Conservation (phyloP, 306 rosid species). For the Pyrus communis region DNA sequence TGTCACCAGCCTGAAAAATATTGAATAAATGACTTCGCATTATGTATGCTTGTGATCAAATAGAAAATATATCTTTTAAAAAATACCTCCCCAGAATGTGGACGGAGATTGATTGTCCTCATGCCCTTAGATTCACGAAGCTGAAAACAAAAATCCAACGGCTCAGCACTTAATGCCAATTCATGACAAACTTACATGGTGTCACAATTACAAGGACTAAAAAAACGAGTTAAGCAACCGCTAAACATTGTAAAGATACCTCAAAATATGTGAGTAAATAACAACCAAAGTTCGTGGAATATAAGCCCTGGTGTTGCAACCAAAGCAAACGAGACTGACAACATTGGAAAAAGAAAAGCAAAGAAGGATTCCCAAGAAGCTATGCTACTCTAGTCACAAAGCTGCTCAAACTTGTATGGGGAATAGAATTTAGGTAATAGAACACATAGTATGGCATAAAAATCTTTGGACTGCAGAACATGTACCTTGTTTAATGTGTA, state of each 20-base stretch:
- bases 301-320: background rate
- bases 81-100: conserved; percentile 94
- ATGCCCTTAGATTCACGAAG: conserved; percentile 97
- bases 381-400: background rate
- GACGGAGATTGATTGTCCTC: conserved; percentile 95
- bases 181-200: background rate
- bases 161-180: conserved; percentile 13
- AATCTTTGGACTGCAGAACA: conserved; percentile 2
- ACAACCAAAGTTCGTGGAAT: background rate
- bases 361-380: background rate
- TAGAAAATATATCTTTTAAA: conserved; percentile 1
- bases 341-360: background rate
- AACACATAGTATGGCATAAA: background rate
- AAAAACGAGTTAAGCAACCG: background rate
- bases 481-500: conserved; percentile 82
- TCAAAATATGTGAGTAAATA: background rate
- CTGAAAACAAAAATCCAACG: conserved; percentile 39
- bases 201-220: background rate
- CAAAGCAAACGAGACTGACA: background rate
- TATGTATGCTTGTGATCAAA: background rate
- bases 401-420: background rate
- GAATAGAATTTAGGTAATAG: background rate
- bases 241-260: background rate
- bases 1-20: conserved; percentile 80
- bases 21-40: conserved; percentile 13